These are phyloP conservation scores for Rhizomucor pusillus DNA, from an alignment of 371 early-diverging fungal species.

Conservation along the genomic window DNA sequence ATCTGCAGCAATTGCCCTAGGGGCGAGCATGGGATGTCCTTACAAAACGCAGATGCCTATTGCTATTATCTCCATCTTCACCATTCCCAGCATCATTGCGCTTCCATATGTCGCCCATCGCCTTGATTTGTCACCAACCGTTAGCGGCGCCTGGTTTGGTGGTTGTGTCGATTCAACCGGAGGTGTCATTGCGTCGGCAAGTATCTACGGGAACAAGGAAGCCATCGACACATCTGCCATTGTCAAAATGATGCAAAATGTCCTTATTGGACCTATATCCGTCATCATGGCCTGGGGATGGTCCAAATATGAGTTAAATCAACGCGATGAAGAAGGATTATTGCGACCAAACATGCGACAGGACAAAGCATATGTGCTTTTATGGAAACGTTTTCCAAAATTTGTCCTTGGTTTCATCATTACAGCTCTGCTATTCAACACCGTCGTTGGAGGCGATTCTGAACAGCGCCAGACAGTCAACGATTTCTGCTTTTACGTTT, in stretches of 20 bases:
- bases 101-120: conserved; percentile 57
- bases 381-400: conserved; percentile 64
- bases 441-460: conserved; percentile 33
- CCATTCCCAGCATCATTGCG: conserved; percentile 64
- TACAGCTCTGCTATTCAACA: conserved; percentile 60
- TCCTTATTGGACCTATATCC: conserved; percentile 59
- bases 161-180: conserved; percentile 66
- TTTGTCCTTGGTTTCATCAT: conserved; percentile 61
- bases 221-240: conserved; percentile 60
- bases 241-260: conserved; percentile 67
- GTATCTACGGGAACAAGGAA: conserved; percentile 54
- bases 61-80: conserved; percentile 65
- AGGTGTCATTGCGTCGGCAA: conserved; percentile 66
- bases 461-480: conserved; percentile 42
- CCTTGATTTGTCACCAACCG: conserved; percentile 37
- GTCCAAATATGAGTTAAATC: conserved; percentile 50
- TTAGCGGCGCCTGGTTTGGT: conserved; percentile 67
- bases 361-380: conserved; percentile 27
- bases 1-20: conserved; percentile 61
- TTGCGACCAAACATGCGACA: conserved; percentile 10
- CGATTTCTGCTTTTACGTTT: conserved; percentile 55
- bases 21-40: conserved; percentile 55
- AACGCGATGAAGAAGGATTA: conserved; percentile 24
- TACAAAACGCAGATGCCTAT: conserved; percentile 61
- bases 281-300: conserved; percentile 59